These are phyloP conservation scores for Beta macrorhiza DNA, from an alignment of 179 eudicot species.

Conservation along the genomic window DNA sequence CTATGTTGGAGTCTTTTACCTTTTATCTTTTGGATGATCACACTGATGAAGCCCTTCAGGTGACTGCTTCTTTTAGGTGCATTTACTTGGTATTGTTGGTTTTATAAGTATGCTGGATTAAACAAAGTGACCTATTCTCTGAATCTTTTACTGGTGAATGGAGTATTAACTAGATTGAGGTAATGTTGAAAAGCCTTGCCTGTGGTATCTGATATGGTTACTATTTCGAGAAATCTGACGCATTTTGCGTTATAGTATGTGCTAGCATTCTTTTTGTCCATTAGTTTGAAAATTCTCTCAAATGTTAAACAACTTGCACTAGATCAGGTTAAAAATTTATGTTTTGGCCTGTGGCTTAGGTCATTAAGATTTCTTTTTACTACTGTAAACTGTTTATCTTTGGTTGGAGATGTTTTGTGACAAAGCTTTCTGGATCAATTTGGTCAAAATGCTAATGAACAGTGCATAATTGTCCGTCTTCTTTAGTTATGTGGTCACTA, in stretches of 20 bases:
- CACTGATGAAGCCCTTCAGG: constrained; percentile 81
- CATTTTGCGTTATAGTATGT: not conserved
- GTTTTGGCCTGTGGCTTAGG: not conserved
- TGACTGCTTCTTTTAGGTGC: constrained; percentile 26
- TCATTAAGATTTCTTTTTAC: not conserved
- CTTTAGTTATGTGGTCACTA: not conserved
- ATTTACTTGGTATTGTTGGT: not conserved
- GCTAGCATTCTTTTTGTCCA: not conserved
- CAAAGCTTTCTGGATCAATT: not conserved
- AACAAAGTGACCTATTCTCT: not conserved
- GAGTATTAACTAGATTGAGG: not conserved
- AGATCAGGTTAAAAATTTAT: not conserved
- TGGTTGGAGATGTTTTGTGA: not conserved
- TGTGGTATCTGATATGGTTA: not conserved
- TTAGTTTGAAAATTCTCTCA: not conserved
- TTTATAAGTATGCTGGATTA: not conserved
- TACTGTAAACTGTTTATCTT: not conserved
- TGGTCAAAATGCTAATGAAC: not conserved
- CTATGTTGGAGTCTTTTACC: constrained; percentile 78
- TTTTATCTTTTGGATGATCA: constrained; percentile 91
- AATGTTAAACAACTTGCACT: not conserved
- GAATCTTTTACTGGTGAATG: not conserved
- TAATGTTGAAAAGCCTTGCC: not conserved
- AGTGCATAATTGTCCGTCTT: not conserved
- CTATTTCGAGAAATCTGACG: not conserved